Evolutionary conservation across 257 asterid species (phyloP).

Genomic region (Nicotiana sylvestris): DNA sequence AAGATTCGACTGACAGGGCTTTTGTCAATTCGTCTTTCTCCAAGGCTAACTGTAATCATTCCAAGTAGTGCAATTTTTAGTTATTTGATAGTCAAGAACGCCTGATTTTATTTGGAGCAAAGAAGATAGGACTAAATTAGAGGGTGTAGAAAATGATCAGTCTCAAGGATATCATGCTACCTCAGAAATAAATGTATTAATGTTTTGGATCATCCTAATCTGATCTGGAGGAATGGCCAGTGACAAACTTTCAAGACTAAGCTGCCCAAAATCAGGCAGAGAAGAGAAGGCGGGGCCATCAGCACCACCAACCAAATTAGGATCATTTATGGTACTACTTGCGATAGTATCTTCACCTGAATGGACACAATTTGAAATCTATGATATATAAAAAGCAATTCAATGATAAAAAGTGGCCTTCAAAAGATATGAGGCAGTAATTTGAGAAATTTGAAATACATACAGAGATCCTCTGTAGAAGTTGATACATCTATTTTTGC

Average conservation of each 20-base stretch:
- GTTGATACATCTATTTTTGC: slow-evolving; percentile 64
- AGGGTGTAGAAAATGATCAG: not conserved
- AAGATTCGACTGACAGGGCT: slow-evolving; percentile 76
- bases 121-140: not conserved
- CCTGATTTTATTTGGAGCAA: not conserved
- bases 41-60: slow-evolving; percentile 61
- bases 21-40: slow-evolving; percentile 81
- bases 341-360: slow-evolving; percentile 25
- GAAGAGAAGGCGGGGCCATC: slow-evolving; percentile 39
- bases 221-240: slow-evolving; percentile 78
- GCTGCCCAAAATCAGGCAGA: slow-evolving; percentile 41
- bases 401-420: not conserved
- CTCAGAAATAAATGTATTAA: slow-evolving; percentile 75
- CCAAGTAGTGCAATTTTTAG: not conserved
- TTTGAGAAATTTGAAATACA: slow-evolving; percentile 10
- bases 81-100: not conserved
- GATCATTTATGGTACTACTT: slow-evolving; percentile 25
- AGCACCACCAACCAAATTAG: slow-evolving; percentile 35
- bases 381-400: not conserved
- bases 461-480: slow-evolving; percentile 93
- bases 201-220: slow-evolving; percentile 73
- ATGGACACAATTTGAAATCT: slow-evolving; percentile 24
- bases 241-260: slow-evolving; percentile 45
- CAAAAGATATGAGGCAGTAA: not conserved
- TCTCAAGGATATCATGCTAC: slow-evolving; percentile 29